Conservation (phyloP, 768 basidiomycete genomes). For the Dentipellis fragilis region DNA sequence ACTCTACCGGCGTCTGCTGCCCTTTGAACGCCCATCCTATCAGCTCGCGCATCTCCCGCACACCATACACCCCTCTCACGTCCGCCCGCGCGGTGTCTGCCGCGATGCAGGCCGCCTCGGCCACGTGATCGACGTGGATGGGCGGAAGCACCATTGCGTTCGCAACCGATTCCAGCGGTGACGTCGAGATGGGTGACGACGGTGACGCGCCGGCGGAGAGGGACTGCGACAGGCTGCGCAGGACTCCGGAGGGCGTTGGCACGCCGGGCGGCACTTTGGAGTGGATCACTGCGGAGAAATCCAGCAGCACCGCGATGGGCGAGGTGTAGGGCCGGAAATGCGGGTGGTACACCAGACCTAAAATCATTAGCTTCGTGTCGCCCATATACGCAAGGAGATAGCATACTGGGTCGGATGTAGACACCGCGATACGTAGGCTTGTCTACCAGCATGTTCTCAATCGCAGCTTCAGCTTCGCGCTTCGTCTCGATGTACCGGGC, state of each 20-base stretch:
- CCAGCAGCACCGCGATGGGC: constrained; percentile 74
- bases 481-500: constrained; percentile 89
- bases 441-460: constrained; percentile 41
- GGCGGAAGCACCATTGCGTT: constrained; percentile 80
- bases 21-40: constrained; percentile 50
- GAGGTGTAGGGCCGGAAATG: constrained; percentile 86
- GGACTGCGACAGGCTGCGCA: constrained; percentile 36
- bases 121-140: constrained; percentile 94
- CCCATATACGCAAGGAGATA: constrained; percentile 1
- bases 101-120: constrained; percentile 64
- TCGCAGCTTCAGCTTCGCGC: constrained; percentile 73
- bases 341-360: constrained; percentile 94
- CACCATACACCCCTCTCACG: constrained; percentile 58
- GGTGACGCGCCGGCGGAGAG: constrained; percentile 17
- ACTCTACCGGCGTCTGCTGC: neutral
- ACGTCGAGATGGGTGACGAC: constrained; percentile 25
- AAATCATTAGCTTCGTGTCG: neutral
- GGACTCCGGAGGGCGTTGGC: constrained; percentile 56
- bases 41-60: constrained; percentile 63
- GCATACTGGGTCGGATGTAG: constrained; percentile 84
- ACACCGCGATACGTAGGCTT: constrained; percentile 52
- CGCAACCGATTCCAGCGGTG: constrained; percentile 56
- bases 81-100: constrained; percentile 35
- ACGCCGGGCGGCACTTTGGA: constrained; percentile 41
- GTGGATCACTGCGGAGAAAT: constrained; percentile 70